Percentiles rank a stretch among this genome's conserved stretches.
phyloP scores from a whole-genome alignment of 768 basidiomycete species.

The Phylloporus sp. region DNA sequence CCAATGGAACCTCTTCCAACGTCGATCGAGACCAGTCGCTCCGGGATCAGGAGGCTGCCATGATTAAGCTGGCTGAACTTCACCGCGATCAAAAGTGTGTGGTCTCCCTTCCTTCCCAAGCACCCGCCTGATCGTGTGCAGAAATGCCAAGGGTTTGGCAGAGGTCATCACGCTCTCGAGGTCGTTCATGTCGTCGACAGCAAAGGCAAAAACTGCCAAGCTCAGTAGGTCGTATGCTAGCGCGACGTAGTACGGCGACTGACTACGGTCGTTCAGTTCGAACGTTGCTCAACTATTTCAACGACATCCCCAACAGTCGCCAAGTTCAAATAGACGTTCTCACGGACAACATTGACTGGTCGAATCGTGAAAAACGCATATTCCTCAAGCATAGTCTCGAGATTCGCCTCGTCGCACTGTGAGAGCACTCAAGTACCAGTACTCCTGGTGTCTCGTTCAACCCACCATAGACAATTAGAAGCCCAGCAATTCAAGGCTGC shows the following conservation, averaged over 20 bases:
- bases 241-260: background rate
- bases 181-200: constrained; percentile 87
- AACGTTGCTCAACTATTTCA: constrained; percentile 89
- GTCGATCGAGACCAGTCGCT: constrained; percentile 53
- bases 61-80: constrained; percentile 80
- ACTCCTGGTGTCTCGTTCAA: background rate
- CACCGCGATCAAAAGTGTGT: constrained; percentile 82
- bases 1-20: constrained; percentile 32
- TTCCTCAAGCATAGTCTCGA: constrained; percentile 95
- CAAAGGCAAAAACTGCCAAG: constrained; percentile 96
- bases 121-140: constrained; percentile 28
- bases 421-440: constrained; percentile 17
- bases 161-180: constrained; percentile 81
- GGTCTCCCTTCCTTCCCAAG: background rate
- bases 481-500: constrained; percentile 72
- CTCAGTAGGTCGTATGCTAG: constrained; percentile 50
- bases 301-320: constrained; percentile 66
- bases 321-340: constrained; percentile 80
- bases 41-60: constrained; percentile 77
- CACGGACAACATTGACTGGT: constrained; percentile 89
- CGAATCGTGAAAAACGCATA: constrained; percentile 84
- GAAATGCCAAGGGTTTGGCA: constrained; percentile 81
- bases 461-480: constrained; percentile 58
- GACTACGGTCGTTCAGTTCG: constrained; percentile 53
- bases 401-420: constrained; percentile 78